Percentiles rank a stretch among this genome's conserved stretches.
Conservation (phyloP, 495 filamentous ascomycete species). For the Xylaria cubensis region DNA sequence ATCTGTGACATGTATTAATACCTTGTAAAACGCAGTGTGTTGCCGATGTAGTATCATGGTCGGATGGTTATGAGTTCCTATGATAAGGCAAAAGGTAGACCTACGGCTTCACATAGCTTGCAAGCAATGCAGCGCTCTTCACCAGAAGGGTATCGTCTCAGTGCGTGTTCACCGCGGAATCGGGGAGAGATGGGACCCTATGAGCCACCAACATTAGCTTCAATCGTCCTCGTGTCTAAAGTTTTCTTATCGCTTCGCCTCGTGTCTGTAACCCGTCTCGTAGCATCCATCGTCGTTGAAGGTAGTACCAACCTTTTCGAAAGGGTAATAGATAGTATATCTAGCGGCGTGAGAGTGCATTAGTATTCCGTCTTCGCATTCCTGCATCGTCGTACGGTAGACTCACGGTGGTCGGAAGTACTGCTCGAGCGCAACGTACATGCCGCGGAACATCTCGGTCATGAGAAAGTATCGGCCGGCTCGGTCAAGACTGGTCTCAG, state of each 20-base stretch:
- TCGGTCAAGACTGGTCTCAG: conserved; percentile 76
- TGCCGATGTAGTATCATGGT: neutral
- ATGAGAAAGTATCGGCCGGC: conserved; percentile 92
- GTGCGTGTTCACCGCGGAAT: conserved; percentile 96
- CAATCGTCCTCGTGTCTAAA: neutral
- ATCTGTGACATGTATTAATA: conserved; percentile 54
- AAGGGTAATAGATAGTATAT: conserved; percentile 98
- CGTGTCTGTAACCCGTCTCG: neutral
- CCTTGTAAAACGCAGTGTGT: neutral
- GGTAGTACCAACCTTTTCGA: conserved; percentile 75
- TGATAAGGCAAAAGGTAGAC: conserved; percentile 30
- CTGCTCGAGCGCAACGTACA: conserved; percentile 98
- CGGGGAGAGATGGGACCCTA: conserved; percentile 94
- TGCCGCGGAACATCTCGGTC: conserved; percentile 93
- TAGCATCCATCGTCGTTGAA: neutral
- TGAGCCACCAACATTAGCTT: conserved; percentile 6
- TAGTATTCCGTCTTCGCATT: conserved; percentile 1
- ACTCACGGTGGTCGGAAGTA: conserved; percentile 97
- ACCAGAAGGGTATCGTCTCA: conserved; percentile 93
- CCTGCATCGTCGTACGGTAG: neutral
- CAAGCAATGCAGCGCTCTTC: conserved; percentile 99
- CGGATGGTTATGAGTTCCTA: neutral
- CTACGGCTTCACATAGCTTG: conserved; percentile 94
- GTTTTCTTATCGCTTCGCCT: neutral
- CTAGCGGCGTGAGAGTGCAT: conserved; percentile 48